Evolutionary conservation across 495 filamentous ascomycete species (phyloP).

Genomic region (Friedmanniomyces simplex): DNA sequence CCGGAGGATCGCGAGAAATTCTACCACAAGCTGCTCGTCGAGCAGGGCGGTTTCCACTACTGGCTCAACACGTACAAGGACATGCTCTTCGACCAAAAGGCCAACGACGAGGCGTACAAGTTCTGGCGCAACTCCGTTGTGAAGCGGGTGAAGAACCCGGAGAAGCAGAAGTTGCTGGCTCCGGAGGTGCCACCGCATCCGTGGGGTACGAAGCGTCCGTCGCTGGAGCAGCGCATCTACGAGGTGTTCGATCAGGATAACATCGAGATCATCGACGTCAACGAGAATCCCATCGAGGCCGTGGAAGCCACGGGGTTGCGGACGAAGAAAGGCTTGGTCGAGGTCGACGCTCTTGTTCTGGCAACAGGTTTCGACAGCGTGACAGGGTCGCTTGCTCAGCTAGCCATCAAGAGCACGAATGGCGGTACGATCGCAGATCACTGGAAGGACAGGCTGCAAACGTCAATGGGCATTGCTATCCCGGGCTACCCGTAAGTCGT

Average conservation of each 20-base stretch:
- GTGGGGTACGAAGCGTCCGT: conserved; percentile 47
- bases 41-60: conserved; percentile 41
- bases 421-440: conserved; percentile 32
- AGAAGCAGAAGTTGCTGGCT: conserved; percentile 40
- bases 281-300: conserved; percentile 39
- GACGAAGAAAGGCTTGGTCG: conserved; percentile 29
- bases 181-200: conserved; percentile 42
- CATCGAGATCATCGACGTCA: conserved; percentile 46
- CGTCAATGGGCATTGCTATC: conserved; percentile 37
- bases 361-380: conserved; percentile 47
- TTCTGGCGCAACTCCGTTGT: conserved; percentile 48
- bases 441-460: conserved; percentile 38
- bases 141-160: conserved; percentile 40
- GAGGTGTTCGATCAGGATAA: conserved; percentile 47
- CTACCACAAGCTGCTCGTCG: conserved; percentile 39
- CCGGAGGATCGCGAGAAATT: conserved; percentile 37
- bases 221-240: conserved; percentile 46
- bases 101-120: conserved; percentile 40
- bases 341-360: conserved; percentile 40
- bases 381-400: conserved; percentile 39
- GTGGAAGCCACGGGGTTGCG: conserved; percentile 38
- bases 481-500: conserved; percentile 9
- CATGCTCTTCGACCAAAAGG: conserved; percentile 33
- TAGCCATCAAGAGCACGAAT: conserved; percentile 36
- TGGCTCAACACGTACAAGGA: conserved; percentile 44